These are phyloP conservation scores for Stephania japonica DNA, from an alignment of 164 flowering plant genomes.

Conservation along the genomic window DNA sequence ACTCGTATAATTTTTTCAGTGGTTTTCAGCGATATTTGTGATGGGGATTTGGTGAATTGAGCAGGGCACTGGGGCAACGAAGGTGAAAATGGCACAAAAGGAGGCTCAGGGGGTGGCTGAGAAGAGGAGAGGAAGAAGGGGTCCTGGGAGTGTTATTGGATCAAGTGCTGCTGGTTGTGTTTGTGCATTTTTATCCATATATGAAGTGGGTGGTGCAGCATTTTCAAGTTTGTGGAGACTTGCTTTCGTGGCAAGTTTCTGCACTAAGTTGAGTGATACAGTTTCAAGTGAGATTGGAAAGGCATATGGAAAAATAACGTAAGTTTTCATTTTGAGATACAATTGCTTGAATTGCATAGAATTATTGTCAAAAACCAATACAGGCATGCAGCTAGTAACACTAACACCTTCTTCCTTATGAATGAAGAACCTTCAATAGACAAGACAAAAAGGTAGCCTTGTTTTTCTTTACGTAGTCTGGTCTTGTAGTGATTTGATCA, in stretches of 20 bases:
- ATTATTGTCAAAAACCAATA: background rate
- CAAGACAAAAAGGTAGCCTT: too few species aligned
- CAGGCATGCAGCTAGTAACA: too few species aligned
- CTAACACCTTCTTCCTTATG: too few species aligned
- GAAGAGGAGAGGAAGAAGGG: slow-evolving; percentile 91
- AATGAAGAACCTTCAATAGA: too few species aligned
- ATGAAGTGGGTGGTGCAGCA: slow-evolving; percentile 58
- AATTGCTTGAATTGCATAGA: background rate
- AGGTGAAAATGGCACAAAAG: slow-evolving; percentile 90
- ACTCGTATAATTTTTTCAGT: too few species aligned
- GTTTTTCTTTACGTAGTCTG: too few species aligned
- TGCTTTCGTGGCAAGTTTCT: slow-evolving; percentile 92
- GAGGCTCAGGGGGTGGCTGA: slow-evolving; percentile 97
- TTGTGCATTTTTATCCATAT: slow-evolving; percentile 76
- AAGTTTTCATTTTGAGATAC: slow-evolving; percentile 18
- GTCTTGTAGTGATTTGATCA: too few species aligned
- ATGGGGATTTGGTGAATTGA: slow-evolving; percentile 6
- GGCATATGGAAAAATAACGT: slow-evolving; percentile 90
- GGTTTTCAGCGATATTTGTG: background rate
- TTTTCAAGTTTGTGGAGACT: slow-evolving; percentile 61
- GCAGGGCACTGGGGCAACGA: slow-evolving; percentile 92
- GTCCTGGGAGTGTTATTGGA: slow-evolving; percentile 96
- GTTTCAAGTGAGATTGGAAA: slow-evolving; percentile 98
- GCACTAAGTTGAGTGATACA: slow-evolving; percentile 94
- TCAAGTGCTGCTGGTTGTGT: slow-evolving; percentile 99